A percentile compares a stretch with the other conserved stretches of the same genome.
Evolutionary conservation across 768 basidiomycete species (phyloP).

Genomic region (Leccinum boreale): DNA sequence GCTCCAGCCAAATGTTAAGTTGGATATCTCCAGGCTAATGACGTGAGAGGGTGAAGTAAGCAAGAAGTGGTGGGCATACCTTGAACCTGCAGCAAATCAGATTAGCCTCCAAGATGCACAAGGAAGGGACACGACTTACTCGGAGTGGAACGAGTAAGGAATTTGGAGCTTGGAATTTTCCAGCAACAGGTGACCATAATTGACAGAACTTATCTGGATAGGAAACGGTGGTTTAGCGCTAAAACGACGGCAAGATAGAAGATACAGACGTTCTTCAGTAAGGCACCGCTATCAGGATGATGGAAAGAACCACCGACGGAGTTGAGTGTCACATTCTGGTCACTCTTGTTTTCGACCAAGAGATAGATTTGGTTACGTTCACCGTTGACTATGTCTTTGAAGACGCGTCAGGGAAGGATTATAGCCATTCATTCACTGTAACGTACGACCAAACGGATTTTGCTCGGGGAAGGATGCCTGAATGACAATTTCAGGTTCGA

Average conservation of each 20-base stretch:
- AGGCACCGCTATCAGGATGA: constrained; percentile 54
- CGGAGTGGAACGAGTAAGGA: constrained; percentile 76
- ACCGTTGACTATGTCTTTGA: constrained; percentile 78
- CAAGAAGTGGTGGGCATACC: constrained; percentile 34
- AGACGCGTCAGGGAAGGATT: constrained; percentile 11
- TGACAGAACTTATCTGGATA: constrained; percentile 53
- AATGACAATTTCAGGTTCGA: constrained; percentile 53
- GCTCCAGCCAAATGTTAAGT: constrained; percentile 75
- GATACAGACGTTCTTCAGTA: constrained; percentile 71
- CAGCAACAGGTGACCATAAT: constrained; percentile 51
- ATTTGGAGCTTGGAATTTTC: constrained; percentile 59
- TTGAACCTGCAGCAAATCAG: constrained; percentile 47
- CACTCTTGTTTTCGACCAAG: constrained; percentile 72
- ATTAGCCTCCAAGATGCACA: background rate
- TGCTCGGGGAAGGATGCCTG: constrained; percentile 62
- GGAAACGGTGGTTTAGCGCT: background rate
- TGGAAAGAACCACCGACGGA: constrained; percentile 66
- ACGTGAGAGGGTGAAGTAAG: constrained; percentile 3
- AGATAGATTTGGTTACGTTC: constrained; percentile 69
- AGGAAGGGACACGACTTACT: constrained; percentile 47
- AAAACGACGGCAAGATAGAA: background rate
- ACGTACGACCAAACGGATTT: constrained; percentile 77
- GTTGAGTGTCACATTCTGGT: constrained; percentile 65
- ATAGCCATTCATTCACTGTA: background rate
- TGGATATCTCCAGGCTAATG: constrained; percentile 70